These are phyloP conservation scores for Ichthyophthirius multifiliis DNA, from an alignment of 169 alveolate species.

Conservation along the genomic window DNA sequence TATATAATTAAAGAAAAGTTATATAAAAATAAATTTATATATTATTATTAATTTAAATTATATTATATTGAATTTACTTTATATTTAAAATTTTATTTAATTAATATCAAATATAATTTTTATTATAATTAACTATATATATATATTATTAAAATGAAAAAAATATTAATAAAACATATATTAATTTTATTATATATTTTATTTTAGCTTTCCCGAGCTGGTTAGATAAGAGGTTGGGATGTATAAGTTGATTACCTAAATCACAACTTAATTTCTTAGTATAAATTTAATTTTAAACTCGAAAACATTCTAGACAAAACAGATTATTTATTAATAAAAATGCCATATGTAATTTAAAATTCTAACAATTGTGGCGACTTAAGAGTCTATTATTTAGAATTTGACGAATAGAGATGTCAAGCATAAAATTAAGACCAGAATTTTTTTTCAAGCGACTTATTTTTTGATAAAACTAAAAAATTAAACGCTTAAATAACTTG, in stretches of 20 bases:
- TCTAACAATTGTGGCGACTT: background rate
- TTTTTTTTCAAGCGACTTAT: background rate
- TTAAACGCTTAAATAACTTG: background rate
- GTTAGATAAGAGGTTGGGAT: conserved; percentile 2
- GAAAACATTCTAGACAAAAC: background rate
- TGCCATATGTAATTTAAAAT: background rate
- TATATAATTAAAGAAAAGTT: too few relatives aligned
- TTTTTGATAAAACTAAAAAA: background rate
- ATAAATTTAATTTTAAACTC: background rate
- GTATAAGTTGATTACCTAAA: background rate
- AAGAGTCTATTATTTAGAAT: background rate
- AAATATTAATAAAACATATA: too few relatives aligned
- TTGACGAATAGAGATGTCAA: background rate
- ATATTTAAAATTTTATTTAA: too few relatives aligned
- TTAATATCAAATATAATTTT: too few relatives aligned
- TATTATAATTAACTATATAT: too few relatives aligned
- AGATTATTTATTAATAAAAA: background rate
- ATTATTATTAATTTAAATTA: too few relatives aligned
- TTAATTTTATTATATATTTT: too few relatives aligned
- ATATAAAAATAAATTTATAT: too few relatives aligned
- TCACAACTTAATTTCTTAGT: background rate
- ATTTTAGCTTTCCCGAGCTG: too few relatives aligned
- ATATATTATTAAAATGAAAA: too few relatives aligned
- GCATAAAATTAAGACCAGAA: background rate
- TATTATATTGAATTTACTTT: too few relatives aligned